A percentile compares a stretch with the other conserved stretches of the same genome.
Conservation (phyloP, 108 stramenopile genomes). For the Cylindrotheca fusiformis region DNA sequence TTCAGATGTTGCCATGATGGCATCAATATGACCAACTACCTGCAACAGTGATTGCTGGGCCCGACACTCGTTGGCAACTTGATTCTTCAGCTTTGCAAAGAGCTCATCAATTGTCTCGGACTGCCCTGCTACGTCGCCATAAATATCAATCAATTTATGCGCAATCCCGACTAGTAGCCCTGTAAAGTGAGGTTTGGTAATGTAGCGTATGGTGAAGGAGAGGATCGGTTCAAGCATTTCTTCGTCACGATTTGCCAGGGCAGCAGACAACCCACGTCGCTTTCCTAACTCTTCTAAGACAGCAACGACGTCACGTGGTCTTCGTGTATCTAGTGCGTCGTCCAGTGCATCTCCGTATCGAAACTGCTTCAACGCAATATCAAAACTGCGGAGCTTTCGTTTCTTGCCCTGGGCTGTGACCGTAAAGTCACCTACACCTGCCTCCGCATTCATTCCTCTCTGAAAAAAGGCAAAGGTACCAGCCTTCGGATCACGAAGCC, state of each 20-base stretch:
- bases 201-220: slow-evolving; percentile 77
- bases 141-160: slow-evolving; percentile 46
- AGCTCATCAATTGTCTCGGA: slow-evolving; percentile 82
- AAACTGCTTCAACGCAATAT: slow-evolving; percentile 76
- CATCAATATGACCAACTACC: slow-evolving; percentile 78
- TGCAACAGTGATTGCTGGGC: slow-evolving; percentile 57
- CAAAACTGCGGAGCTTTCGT: slow-evolving; percentile 69
- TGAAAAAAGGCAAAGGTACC: slow-evolving; percentile 81
- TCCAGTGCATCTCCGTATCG: slow-evolving; percentile 90
- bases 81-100: slow-evolving; percentile 73
- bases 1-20: slow-evolving; percentile 52
- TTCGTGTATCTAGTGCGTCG: slow-evolving; percentile 65
- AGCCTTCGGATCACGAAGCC: slow-evolving; percentile 59
- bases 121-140: slow-evolving; percentile 55
- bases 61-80: slow-evolving; percentile 63
- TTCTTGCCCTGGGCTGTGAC: slow-evolving; percentile 45
- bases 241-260: slow-evolving; percentile 85
- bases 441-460: slow-evolving; percentile 63
- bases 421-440: slow-evolving; percentile 59
- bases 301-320: slow-evolving; percentile 70
- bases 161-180: slow-evolving; percentile 63
- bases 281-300: slow-evolving; percentile 87
- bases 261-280: slow-evolving; percentile 71
- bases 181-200: slow-evolving; percentile 72
- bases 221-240: slow-evolving; percentile 81